phyloP scores from a whole-genome alignment of 345 rosid species.

The Bruguiera parviflora region DNA sequence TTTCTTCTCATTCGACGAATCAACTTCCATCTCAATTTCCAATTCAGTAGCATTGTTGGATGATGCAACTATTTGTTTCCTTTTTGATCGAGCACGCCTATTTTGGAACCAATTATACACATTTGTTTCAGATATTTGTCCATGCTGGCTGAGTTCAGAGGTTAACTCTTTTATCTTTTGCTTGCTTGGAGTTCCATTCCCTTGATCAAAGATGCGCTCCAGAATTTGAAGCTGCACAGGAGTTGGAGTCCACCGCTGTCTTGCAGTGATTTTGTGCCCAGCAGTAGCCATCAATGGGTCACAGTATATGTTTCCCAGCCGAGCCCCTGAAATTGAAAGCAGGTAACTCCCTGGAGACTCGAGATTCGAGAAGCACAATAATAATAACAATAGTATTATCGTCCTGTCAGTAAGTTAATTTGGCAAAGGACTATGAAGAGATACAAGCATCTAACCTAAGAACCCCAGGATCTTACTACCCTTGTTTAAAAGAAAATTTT shows the following conservation, averaged over 20 bases:
- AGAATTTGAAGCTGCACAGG: conserved; percentile 54
- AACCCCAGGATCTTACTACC: no score
- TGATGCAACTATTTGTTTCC: conserved; percentile 36
- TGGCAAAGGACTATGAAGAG: no score
- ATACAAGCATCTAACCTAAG: no score
- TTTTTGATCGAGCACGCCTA: conserved; percentile 65
- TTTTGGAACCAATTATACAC: conserved; percentile 85
- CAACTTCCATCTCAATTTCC: conserved; percentile 26
- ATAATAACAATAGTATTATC: no score
- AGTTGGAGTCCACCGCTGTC: conserved; percentile 81
- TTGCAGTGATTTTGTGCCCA: conserved; percentile 40
- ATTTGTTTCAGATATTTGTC: conserved; percentile 65
- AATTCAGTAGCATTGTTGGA: conserved; percentile 18
- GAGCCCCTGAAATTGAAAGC: conserved; percentile 31
- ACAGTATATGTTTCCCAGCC: conserved; percentile 36
- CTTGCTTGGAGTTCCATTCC: conserved; percentile 54
- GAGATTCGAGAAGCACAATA: no score
- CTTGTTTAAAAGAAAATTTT: no score
- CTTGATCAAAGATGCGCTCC: conserved; percentile 48
- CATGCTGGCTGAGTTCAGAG: conserved; percentile 45
- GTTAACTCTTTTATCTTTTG: conserved; percentile 59
- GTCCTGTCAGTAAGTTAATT: no score
- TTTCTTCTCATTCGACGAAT: conserved; percentile 31
- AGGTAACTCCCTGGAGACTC: no score
- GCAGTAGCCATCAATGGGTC: conserved; percentile 40